These are phyloP conservation scores for Mrakia frigida DNA, from an alignment of 768 basidiomycete genomes.

Conservation along the genomic window DNA sequence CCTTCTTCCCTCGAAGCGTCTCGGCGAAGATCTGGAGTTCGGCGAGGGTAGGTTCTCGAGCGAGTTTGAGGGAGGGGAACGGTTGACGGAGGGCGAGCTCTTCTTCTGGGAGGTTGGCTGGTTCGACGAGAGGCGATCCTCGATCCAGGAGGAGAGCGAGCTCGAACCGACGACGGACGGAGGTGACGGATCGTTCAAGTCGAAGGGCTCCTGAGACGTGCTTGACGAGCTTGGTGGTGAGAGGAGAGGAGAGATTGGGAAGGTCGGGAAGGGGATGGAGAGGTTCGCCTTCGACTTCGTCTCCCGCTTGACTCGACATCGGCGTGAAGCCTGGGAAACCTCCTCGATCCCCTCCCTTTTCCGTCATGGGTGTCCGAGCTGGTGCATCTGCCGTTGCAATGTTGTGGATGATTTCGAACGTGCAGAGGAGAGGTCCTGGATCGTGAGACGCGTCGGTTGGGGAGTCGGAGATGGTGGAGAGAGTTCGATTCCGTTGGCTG, in stretches of 20 bases:
- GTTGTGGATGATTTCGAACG: conserved; percentile 57
- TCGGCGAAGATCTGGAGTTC: conserved; percentile 76
- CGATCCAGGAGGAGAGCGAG: conserved; percentile 57
- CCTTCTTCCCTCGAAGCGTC: conserved; percentile 73
- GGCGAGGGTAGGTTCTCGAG: conserved; percentile 70
- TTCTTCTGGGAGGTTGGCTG: conserved; percentile 49
- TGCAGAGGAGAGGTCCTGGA: conserved; percentile 52
- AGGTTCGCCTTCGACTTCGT: background rate
- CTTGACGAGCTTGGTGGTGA: conserved; percentile 39
- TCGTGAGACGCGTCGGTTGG: conserved; percentile 37
- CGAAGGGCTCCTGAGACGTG: conserved; percentile 40
- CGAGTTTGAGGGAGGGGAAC: conserved; percentile 52
- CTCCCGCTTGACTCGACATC: background rate
- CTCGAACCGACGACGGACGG: conserved; percentile 58
- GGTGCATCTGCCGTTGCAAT: conserved; percentile 38
- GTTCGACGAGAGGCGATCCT: conserved; percentile 52
- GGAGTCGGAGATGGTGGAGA: conserved; percentile 16
- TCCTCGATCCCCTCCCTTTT: background rate
- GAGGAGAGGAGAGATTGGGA: conserved; percentile 39
- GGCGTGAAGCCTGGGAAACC: conserved; percentile 18
- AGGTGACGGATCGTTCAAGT: conserved; percentile 32
- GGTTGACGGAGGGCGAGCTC: conserved; percentile 51
- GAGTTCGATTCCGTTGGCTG: conserved; percentile 12
- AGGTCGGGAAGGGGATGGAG: conserved; percentile 30
- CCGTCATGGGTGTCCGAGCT: conserved; percentile 24